Conservation (phyloP, 208 protist genomes). For the Borovskyia barvae region DNA sequence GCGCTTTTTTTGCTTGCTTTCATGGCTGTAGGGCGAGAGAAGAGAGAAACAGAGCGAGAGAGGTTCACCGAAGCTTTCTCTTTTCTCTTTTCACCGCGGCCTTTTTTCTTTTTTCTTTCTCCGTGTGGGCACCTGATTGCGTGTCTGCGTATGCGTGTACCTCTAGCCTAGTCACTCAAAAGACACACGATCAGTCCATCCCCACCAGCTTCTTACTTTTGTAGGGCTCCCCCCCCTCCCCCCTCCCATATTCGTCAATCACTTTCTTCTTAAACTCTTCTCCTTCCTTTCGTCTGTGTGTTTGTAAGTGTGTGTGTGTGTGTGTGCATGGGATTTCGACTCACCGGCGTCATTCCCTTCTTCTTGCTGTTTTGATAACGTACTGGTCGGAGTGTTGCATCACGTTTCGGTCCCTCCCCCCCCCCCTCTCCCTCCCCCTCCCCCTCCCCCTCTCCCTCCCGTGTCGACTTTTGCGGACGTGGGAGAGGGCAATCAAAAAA, state of each 20-base stretch:
- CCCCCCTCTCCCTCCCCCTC: not conserved
- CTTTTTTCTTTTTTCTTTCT: not conserved
- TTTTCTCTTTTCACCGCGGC: not conserved
- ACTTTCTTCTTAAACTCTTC: not conserved
- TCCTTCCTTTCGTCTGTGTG: not conserved
- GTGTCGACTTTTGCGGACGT: too few species aligned
- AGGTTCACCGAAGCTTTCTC: not conserved
- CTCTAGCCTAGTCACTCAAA: not conserved
- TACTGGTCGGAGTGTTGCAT: too few species aligned
- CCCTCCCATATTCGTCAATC: not conserved
- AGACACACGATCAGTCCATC: not conserved
- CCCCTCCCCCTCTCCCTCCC: not conserved
- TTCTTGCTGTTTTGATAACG: too few species aligned
- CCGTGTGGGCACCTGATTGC: not conserved
- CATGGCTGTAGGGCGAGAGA: conserved; percentile 4
- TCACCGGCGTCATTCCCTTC: too few species aligned
- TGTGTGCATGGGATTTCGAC: too few species aligned
- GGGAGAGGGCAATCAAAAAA: too few species aligned
- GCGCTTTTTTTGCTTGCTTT: conserved; percentile 12
- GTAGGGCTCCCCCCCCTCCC: not conserved
- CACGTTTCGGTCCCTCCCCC: not conserved
- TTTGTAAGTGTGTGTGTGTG: not conserved
- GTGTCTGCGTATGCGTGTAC: conserved; percentile 1
- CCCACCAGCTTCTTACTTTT: not conserved
- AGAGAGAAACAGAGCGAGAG: conserved; percentile 4